A percentile compares a stretch with the other conserved stretches of the same genome.
These are phyloP conservation scores for Saraca asoca DNA, from an alignment of 331 rosid genomes.

Conservation along the genomic window DNA sequence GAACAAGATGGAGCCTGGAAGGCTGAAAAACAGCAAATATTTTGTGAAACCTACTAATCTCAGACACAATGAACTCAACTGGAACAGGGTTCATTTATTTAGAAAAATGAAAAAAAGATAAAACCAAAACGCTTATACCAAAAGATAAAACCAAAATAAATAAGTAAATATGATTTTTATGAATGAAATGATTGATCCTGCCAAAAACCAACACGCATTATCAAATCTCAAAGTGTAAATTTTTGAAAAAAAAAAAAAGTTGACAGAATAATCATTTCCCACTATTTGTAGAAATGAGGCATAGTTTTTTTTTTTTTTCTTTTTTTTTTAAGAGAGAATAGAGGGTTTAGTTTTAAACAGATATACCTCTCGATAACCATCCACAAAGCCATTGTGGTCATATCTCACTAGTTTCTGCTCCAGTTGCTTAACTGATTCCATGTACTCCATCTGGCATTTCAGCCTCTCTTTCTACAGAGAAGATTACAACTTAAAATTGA, in stretches of 20 bases:
- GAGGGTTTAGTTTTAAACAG: conserved; percentile 21
- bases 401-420: conserved; percentile 86
- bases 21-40: background rate
- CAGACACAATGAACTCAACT: background rate
- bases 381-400: conserved; percentile 46
- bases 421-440: conserved; percentile 89
- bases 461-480: conserved; percentile 73
- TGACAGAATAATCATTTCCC: conserved; percentile 17
- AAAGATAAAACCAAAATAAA: background rate
- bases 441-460: conserved; percentile 92
- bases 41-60: no score
- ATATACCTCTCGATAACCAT: conserved; percentile 61
- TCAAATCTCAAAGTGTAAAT: background rate
- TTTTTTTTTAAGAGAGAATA: background rate
- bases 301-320: no score
- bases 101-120: background rate
- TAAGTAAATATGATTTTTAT: background rate
- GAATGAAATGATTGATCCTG: background rate
- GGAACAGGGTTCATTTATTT: background rate
- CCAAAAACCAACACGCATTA: background rate
- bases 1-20: background rate
- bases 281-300: conserved; percentile 4
- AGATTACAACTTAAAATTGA: no score
- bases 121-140: conserved; percentile 3
- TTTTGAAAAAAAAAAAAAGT: conserved; percentile 6